Conservation (phyloP, 306 rosid species). For the Alnus rubra region DNA sequence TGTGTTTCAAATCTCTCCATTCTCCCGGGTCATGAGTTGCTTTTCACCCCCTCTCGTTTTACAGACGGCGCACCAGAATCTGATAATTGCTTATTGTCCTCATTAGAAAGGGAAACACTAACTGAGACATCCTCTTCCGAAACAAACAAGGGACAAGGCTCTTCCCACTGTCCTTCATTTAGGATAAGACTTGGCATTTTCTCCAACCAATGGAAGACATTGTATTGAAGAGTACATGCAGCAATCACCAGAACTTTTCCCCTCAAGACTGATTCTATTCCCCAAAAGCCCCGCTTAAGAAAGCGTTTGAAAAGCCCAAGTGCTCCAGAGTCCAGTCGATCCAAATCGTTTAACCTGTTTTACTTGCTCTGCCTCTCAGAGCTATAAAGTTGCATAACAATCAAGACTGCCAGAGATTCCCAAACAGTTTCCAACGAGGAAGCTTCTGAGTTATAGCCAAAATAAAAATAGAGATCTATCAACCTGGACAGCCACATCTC, state of each 20-base stretch:
- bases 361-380: constrained; percentile 86
- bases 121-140: constrained; percentile 56
- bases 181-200: constrained; percentile 60
- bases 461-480: too few species aligned
- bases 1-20: too few species aligned
- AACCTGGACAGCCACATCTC: too few species aligned
- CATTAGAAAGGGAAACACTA: constrained; percentile 42
- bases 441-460: too few species aligned
- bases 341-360: constrained; percentile 43
- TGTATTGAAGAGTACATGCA: constrained; percentile 97
- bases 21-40: constrained; percentile 46
- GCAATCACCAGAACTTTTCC: constrained; percentile 91
- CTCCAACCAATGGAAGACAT: constrained; percentile 90
- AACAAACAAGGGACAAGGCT: constrained; percentile 90
- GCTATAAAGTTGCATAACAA: constrained; percentile 99
- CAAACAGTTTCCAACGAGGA: too few species aligned
- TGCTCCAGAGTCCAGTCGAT: constrained; percentile 51
- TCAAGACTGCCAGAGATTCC: too few species aligned
- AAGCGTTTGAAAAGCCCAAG: constrained; percentile 71
- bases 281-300: constrained; percentile 75
- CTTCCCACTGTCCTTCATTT: constrained; percentile 75
- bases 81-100: constrained; percentile 43
- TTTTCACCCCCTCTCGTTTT: constrained; percentile 44
- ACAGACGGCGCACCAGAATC: constrained; percentile 41
- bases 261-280: constrained; percentile 91